Base-by-base conservation (phyloP, 2,329 filamentous ascomycete species). In the Aspergillus costaricaensis region DNA sequence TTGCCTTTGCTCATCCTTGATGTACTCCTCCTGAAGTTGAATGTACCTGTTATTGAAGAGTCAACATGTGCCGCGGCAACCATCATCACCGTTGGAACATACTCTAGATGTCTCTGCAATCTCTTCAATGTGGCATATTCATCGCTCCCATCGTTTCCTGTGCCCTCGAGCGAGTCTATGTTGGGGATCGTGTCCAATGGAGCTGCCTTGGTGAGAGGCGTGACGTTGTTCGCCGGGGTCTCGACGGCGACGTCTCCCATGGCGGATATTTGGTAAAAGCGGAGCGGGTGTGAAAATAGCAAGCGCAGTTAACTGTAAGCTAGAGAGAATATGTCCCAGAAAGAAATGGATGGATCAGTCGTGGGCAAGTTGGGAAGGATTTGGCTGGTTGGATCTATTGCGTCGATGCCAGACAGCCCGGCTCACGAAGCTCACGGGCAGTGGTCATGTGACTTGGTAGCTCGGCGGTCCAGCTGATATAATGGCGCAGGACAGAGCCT, bases 11-110 rank as follows among this genome's bases (percentile, higher is more conserved):
- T 99, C 95, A 87, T 99, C 95, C 83, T 99, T 99, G 87, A 99
- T 99, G 80, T 99, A 99, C 78, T 99, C 95, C 80, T 99, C 95
- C 81, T 99, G 95, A 70, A 99, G 85, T 80, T 97, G 92, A 76
- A 98, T 96, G 79, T 96, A 91, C 77, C 89, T 92, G 70, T 66
- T 59, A 65, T 62, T 41, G 47, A 57, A 41, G 55, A 48, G 63
- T 72, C 61, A 73, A 65, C 64, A 55, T 51, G 36, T 36, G 44
- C 27, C 47, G 38, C 44, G 53, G 23, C 19, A 27, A 7, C 23
- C n/a, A 21, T 55, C 23, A 30, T 63, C 51, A 19, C 27, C 14
- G 53, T 36, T 39, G 7, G 23, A 54, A 58, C 87, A 70, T 85
- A 98, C 88, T 99, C 95, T 70, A 98, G 82, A 82, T 98, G 93